Evolutionary conservation across 768 basidiomycete species (phyloP).

Genomic region (Agaricus bisporus): DNA sequence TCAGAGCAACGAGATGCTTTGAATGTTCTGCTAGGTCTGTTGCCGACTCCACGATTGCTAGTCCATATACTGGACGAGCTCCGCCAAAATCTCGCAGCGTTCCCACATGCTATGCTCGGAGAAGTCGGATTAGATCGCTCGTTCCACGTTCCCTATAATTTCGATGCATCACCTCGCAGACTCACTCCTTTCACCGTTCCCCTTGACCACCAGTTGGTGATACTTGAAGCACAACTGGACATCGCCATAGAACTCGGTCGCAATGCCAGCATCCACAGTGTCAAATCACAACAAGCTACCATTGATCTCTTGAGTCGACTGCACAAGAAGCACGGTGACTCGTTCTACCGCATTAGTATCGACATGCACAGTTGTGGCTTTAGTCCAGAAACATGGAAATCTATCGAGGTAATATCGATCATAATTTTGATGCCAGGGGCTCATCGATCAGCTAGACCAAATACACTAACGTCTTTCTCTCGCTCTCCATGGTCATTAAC

Average conservation of each 20-base stretch:
- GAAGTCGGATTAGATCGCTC: constrained; percentile 89
- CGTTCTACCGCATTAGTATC: constrained; percentile 66
- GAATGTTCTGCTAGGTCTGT: constrained; percentile 46
- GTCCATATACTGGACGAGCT: constrained; percentile 53
- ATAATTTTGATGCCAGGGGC: background rate
- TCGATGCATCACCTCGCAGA: constrained; percentile 39
- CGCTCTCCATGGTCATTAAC: constrained; percentile 84
- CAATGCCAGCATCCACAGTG: constrained; percentile 85
- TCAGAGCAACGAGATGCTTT: constrained; percentile 37
- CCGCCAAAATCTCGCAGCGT: constrained; percentile 48
- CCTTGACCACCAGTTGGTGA: constrained; percentile 68
- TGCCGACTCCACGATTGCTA: constrained; percentile 72
- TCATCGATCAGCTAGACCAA: constrained; percentile 39
- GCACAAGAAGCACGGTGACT: constrained; percentile 46
- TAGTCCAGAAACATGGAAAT: constrained; percentile 67
- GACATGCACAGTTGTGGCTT: constrained; percentile 91
- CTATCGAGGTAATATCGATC: constrained; percentile 55
- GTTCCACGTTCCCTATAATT: constrained; percentile 66
- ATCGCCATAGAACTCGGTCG: constrained; percentile 76
- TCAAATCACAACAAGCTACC: constrained; percentile 68
- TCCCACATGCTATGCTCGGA: constrained; percentile 77
- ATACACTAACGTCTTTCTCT: constrained; percentile 78
- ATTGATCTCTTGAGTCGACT: constrained; percentile 58
- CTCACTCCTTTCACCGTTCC: constrained; percentile 78
- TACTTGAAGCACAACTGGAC: constrained; percentile 82